phyloP scores from a whole-genome alignment of 352 stramenopile genomes.

The Globisporangium acanthophoron region DNA sequence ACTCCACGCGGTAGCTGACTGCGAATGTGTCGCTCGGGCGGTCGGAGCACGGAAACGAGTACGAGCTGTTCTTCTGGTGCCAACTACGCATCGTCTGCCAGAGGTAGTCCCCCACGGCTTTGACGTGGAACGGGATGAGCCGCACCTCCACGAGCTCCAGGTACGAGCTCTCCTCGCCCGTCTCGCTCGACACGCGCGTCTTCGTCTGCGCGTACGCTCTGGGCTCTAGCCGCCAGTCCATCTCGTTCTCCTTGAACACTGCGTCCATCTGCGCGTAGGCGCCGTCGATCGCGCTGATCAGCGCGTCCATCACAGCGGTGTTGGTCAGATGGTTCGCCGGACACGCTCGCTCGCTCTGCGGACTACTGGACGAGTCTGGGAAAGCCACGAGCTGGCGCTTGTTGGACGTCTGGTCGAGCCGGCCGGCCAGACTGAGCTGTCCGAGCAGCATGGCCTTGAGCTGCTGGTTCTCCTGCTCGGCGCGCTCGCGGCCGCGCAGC shows the following conservation, averaged over 20 bases:
- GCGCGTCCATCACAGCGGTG: slow-evolving; percentile 6
- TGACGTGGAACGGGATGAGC: slow-evolving; percentile 12
- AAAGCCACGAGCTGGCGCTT: slow-evolving; percentile 13
- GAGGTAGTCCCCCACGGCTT: slow-evolving; percentile 8
- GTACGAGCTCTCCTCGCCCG: slow-evolving; percentile 5
- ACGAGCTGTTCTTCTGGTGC: slow-evolving; percentile 8
- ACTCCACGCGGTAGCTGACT: slow-evolving; percentile 10
- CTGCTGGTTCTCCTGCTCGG: slow-evolving; percentile 12
- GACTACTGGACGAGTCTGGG: not conserved
- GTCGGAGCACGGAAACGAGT: slow-evolving; percentile 7
- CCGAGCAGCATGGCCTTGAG: slow-evolving; percentile 15
- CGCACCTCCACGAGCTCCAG: slow-evolving; percentile 13
- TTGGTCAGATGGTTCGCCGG: not conserved
- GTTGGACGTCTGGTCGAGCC: slow-evolving; percentile 13
- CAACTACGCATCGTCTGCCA: slow-evolving; percentile 15
- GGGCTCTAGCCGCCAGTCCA: slow-evolving; percentile 3
- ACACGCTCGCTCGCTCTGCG: not conserved
- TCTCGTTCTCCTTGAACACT: slow-evolving; percentile 6
- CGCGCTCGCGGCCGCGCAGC: slow-evolving; percentile 5
- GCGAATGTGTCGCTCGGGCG: slow-evolving; percentile 12
- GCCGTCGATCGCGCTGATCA: slow-evolving; percentile 7
- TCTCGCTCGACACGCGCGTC: not conserved
- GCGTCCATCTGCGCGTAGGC: slow-evolving; percentile 4
- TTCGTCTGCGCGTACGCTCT: slow-evolving; percentile 10
- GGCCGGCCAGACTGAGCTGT: slow-evolving; percentile 11